Base-by-base conservation (phyloP, 2,329 filamentous ascomycete species). In the Basipetospora chlamydospora region DNA sequence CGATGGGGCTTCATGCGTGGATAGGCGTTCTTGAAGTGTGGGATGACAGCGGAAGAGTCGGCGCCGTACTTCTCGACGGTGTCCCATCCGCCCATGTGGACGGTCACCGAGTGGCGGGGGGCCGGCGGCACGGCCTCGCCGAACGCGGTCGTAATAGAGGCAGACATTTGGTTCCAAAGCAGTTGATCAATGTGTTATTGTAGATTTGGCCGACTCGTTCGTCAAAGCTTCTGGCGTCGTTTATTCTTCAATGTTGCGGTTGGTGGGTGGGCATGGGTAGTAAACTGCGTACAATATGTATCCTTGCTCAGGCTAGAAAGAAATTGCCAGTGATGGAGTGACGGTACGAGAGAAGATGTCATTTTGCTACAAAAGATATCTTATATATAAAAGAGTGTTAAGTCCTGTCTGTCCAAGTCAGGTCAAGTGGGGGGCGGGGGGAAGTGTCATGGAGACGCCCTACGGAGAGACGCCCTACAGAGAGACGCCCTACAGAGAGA, bases 1-100 rank as follows among this genome's bases (percentile, higher is more conserved):
- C 57, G 52, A 13, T 53, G 61, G 1, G 65, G 63, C 1, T 48
- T 42, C 39, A 67, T 63, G 5, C 65, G 59, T 7, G 65, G 65
- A 33, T 68, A 68, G 21, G 67, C 53, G 37, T 61, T 57, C 33
- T 53, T 52, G 2, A 67, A 31, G 13, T 36, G 48, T 22, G 46
- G 31, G n/a, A 66, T 37, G 2, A 58, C 34, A 7, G 45, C 38
- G 18, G 39, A 42, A 34, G 65, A 61, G n/a, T 61, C 62, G 7
- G 63, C 55, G 8, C 63, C 56, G 23, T 67, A 44, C 3, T 46
- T 47, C 31, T 54, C 44, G 13, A 51, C 49, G 6, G 52, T 46
- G 8, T 60, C 50, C 64, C 64, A 67, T 18, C 58, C 57, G 1
- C 59, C 59, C 2, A 56, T 22, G 44, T 68, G 63, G 38, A 57